These are phyloP conservation scores for Botryotinia calthae DNA, from an alignment of 2,329 filamentous ascomycete species.

Conservation along the genomic window DNA sequence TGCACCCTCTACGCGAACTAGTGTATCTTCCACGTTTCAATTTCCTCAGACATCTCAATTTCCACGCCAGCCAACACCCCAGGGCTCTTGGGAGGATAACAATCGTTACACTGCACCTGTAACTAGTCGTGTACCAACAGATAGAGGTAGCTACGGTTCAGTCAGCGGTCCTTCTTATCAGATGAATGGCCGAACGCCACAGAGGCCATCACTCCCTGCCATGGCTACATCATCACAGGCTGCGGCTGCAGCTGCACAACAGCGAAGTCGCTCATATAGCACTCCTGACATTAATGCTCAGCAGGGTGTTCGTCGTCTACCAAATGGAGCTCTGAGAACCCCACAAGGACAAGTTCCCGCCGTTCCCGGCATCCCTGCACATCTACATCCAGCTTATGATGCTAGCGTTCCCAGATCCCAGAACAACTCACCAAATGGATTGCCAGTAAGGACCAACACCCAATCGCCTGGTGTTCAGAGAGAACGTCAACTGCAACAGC, in stretches of 20 bases:
- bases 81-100: constrained; percentile 68
- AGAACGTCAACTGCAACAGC: constrained; percentile 46
- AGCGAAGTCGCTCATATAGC: constrained; percentile 84
- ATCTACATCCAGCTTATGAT: constrained; percentile 60
- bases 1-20: constrained; percentile 60
- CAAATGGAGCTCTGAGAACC: constrained; percentile 49
- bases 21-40: constrained; percentile 46
- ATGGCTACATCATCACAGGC: constrained; percentile 55
- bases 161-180: constrained; percentile 51
- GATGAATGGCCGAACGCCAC: constrained; percentile 61
- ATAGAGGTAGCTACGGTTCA: constrained; percentile 65
- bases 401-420: constrained; percentile 72
- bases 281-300: constrained; percentile 87
- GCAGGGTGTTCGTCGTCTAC: constrained; percentile 48
- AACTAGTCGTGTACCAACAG: constrained; percentile 73
- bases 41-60: constrained; percentile 83
- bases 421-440: constrained; percentile 70
- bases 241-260: constrained; percentile 48
- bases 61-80: constrained; percentile 68
- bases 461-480: constrained; percentile 69
- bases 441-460: constrained; percentile 66
- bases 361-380: constrained; percentile 73
- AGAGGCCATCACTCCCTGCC: constrained; percentile 76
- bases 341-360: constrained; percentile 53
- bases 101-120: constrained; percentile 86